Evolutionary conservation across 805 yeast species (phyloP).

Genomic region (Candida ipomoeae): DNA sequence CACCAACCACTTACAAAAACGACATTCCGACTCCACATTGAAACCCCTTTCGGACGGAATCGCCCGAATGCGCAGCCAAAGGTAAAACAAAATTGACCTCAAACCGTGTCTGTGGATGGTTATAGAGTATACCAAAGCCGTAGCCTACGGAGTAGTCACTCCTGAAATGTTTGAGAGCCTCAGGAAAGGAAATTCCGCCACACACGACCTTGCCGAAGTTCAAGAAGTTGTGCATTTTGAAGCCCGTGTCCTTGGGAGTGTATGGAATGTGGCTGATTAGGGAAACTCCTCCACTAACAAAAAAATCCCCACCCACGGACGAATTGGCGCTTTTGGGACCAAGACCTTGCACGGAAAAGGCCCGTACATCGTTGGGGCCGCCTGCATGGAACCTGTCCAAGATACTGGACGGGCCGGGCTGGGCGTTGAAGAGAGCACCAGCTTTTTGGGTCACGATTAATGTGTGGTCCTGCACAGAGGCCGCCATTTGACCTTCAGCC

Average conservation of each 20-base stretch:
- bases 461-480: slow-evolving; percentile 15
- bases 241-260: slow-evolving; percentile 38
- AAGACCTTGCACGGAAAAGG: slow-evolving; percentile 48
- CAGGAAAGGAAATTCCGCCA: slow-evolving; percentile 6
- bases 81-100: slow-evolving; percentile 56
- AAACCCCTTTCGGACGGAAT: slow-evolving; percentile 47
- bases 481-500: slow-evolving; percentile 37
- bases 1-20: slow-evolving; percentile 45
- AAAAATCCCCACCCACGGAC: slow-evolving; percentile 51
- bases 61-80: slow-evolving; percentile 40
- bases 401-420: slow-evolving; percentile 28
- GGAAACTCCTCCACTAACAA: slow-evolving; percentile 44
- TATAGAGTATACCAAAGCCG: slow-evolving; percentile 50
- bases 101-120: slow-evolving; percentile 56
- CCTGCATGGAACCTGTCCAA: slow-evolving; percentile 54
- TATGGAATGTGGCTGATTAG: slow-evolving; percentile 42
- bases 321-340: slow-evolving; percentile 52
- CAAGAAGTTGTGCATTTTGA: slow-evolving; percentile 45
- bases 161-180: slow-evolving; percentile 12
- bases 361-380: slow-evolving; percentile 58
- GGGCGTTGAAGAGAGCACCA: slow-evolving; percentile 27
- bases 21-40: slow-evolving; percentile 61
- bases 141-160: slow-evolving; percentile 32
- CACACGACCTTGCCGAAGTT: slow-evolving; percentile 43
- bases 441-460: slow-evolving; percentile 29